phyloP scores from a whole-genome alignment of 2,329 filamentous ascomycete species.

The Gaeumannomyces tritici region DNA sequence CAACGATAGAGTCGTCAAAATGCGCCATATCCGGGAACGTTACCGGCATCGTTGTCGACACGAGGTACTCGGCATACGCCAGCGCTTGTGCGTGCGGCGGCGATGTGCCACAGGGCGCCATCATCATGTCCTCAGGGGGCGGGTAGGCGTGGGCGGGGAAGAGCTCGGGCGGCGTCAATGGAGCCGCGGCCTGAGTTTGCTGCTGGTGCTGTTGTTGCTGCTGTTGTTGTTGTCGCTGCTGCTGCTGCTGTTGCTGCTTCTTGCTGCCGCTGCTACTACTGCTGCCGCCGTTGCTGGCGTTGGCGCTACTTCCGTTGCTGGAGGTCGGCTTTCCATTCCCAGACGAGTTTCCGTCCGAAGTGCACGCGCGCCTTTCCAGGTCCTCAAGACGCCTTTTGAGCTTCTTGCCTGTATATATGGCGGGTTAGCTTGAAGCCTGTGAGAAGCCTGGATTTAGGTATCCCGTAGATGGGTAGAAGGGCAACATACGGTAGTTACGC shows the following conservation, averaged over 20 bases:
- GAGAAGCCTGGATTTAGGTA: not conserved
- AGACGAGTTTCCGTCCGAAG: slow-evolving; percentile 17
- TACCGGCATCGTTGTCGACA: slow-evolving; percentile 40
- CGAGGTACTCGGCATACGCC: slow-evolving; percentile 37
- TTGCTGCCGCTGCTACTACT: slow-evolving; percentile 10
- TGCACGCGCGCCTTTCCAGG: too few relatives aligned
- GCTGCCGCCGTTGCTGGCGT: slow-evolving; percentile 1
- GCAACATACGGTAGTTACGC: slow-evolving; percentile 75
- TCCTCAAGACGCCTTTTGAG: too few relatives aligned
- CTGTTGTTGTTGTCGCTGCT: slow-evolving; percentile 26
- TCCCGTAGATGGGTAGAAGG: not conserved
- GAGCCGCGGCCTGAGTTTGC: slow-evolving; percentile 21
- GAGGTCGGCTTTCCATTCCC: slow-evolving; percentile 19
- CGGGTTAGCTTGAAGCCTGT: not conserved
- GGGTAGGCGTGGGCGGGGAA: slow-evolving; percentile 57
- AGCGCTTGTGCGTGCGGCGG: not conserved
- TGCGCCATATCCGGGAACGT: slow-evolving; percentile 57
- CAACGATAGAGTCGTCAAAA: slow-evolving; percentile 53
- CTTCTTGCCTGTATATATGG: slow-evolving; percentile 63
- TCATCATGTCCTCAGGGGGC: slow-evolving; percentile 49
- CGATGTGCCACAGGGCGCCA: slow-evolving; percentile 41
- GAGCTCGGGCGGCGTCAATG: slow-evolving; percentile 21
- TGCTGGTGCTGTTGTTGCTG: slow-evolving; percentile 26
- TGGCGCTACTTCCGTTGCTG: slow-evolving; percentile 32
- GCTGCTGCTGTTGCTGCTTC: slow-evolving; percentile 8